A percentile compares a stretch with the other conserved stretches of the same genome.
phyloP scores from a whole-genome alignment of 129 eudicot species.

The Pulicaria dysenterica region DNA sequence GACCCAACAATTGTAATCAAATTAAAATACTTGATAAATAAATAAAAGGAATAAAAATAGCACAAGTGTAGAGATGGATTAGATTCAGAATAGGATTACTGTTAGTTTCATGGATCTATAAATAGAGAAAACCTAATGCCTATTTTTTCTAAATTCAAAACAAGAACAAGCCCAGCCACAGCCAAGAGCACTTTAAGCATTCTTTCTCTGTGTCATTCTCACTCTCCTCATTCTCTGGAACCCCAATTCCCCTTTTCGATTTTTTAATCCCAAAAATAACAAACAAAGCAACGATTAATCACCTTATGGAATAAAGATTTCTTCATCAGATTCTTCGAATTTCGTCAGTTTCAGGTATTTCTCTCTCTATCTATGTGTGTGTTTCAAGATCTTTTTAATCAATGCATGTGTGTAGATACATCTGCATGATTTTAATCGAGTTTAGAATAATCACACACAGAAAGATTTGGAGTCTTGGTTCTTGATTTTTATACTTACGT shows the following conservation, averaged over 20 bases:
- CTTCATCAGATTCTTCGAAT: conserved; percentile 17
- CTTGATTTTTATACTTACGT: neutral
- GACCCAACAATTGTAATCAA: conserved; percentile 31
- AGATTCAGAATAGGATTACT: neutral
- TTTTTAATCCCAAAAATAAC: neutral
- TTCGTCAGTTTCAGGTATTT: conserved; percentile 13
- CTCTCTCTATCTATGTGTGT: neutral
- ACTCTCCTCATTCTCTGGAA: conserved; percentile 36
- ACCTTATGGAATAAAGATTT: conserved; percentile 21
- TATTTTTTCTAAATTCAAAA: conserved; percentile 4
- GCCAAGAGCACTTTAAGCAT: neutral
- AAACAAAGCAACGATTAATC: conserved; percentile 12
- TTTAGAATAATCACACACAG: neutral
- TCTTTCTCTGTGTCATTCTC: conserved; percentile 20
- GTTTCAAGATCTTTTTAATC: conserved; percentile 1
- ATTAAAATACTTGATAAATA: neutral
- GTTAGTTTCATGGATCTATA: conserved; percentile 30
- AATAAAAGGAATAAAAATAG: neutral
- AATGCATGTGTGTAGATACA: conserved; percentile 17
- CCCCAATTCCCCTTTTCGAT: neutral
- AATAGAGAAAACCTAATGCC: conserved; percentile 33
- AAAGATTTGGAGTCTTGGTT: conserved; percentile 13
- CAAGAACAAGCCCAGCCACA: conserved; percentile 18
- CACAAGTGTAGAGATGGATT: conserved; percentile 29
- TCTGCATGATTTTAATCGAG: neutral